A percentile compares a stretch with the other conserved stretches of the same genome.
These are phyloP conservation scores for Xylariaceae sp. DNA, from an alignment of 2,329 filamentous ascomycete species.

Conservation along the genomic window DNA sequence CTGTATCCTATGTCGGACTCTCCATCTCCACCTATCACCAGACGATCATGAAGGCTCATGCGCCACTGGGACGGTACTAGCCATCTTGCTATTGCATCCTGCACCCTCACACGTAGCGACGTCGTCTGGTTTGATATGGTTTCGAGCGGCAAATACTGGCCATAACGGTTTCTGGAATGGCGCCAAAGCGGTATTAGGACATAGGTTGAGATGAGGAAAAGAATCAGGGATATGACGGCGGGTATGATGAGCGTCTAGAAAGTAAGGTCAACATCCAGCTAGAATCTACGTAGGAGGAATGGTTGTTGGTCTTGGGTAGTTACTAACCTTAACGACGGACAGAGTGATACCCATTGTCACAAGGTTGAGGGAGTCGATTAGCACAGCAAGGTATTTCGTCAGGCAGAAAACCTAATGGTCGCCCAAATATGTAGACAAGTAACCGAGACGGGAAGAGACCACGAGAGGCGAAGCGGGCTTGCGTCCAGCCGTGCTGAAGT, in stretches of 20 bases:
- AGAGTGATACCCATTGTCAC: slow-evolving; percentile 31
- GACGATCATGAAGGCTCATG: slow-evolving; percentile 33
- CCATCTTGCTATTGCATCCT: slow-evolving; percentile 34
- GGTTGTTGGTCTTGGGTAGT: not conserved
- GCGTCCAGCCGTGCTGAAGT: not conserved
- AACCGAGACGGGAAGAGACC: not conserved
- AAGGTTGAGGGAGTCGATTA: not conserved
- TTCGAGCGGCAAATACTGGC: slow-evolving; percentile 69
- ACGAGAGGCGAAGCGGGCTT: not conserved
- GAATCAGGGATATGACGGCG: slow-evolving; percentile 62
- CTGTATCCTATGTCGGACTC: slow-evolving; percentile 48
- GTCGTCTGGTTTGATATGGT: slow-evolving; percentile 54
- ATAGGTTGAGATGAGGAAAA: slow-evolving; percentile 65
- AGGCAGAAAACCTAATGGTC: no score
- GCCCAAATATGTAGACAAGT: not conserved
- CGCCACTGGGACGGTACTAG: slow-evolving; percentile 47
- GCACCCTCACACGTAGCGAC: slow-evolving; percentile 49
- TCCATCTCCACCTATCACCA: slow-evolving; percentile 33
- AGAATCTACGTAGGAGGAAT: no score
- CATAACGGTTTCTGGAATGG: slow-evolving; percentile 65
- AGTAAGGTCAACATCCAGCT: not conserved
- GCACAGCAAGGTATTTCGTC: no score
- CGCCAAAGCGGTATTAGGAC: slow-evolving; percentile 65
- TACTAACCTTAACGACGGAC: slow-evolving; percentile 34
- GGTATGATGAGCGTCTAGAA: slow-evolving; percentile 65